Conservation (phyloP, 805 yeast species). For the Saccharomycopsis olivae region DNA sequence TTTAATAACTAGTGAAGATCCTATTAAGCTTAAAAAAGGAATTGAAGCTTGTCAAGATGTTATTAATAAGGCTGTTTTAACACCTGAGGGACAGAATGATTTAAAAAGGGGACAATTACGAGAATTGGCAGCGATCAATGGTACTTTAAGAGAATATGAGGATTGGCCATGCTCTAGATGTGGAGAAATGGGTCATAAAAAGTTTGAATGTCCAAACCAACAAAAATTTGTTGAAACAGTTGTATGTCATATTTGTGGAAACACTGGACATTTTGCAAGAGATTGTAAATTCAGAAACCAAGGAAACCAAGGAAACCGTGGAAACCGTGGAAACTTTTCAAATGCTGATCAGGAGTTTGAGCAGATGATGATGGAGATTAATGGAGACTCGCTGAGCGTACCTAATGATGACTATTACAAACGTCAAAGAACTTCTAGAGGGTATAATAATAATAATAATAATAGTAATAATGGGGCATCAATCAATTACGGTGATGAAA, state of each 20-base stretch:
- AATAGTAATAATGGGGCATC: constrained; percentile 22
- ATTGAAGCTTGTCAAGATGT: constrained; percentile 62
- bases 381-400: constrained; percentile 23
- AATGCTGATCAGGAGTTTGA: constrained; percentile 39
- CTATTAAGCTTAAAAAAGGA: constrained; percentile 67
- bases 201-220: constrained; percentile 52
- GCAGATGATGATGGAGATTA: constrained; percentile 39
- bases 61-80: constrained; percentile 70
- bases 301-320: constrained; percentile 8
- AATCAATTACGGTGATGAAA: background rate
- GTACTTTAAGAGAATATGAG: constrained; percentile 80
- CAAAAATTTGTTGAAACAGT: constrained; percentile 42
- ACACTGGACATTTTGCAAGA: constrained; percentile 74
- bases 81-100: constrained; percentile 92
- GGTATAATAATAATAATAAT: constrained; percentile 20
- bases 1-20: constrained; percentile 71
- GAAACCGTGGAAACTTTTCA: constrained; percentile 1
- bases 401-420: background rate
- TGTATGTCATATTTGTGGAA: constrained; percentile 71
- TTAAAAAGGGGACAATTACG: constrained; percentile 82
- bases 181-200: constrained; percentile 55
- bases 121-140: constrained; percentile 87
- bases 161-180: constrained; percentile 53
- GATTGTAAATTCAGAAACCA: constrained; percentile 53
- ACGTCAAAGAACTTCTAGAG: background rate